Conservation (phyloP, 208 protist genomes). For the Porcisia hertigi region DNA sequence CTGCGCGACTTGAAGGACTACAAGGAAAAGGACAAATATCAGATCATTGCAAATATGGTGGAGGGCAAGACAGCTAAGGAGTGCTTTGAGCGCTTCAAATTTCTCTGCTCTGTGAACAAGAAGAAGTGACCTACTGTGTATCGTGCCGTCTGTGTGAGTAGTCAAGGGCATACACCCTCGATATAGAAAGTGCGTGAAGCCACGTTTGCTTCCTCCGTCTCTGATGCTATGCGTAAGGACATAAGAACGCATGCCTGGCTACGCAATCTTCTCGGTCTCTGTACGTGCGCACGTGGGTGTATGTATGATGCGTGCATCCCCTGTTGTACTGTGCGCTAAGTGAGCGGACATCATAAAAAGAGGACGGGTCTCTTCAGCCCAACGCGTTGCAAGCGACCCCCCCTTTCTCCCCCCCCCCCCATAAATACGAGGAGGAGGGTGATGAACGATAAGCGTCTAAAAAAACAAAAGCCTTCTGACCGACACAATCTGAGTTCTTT, state of each 20-base stretch:
- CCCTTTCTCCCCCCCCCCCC: too few relatives aligned
- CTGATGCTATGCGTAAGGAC: background rate
- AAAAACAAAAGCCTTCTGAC: background rate
- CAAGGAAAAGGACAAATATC: constrained; percentile 95
- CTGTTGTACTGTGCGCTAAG: background rate
- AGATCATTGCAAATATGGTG: constrained; percentile 93
- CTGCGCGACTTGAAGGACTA: constrained; percentile 93
- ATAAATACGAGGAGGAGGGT: background rate
- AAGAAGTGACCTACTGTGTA: constrained; percentile 47
- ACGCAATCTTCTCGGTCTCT: background rate
- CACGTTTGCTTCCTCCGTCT: background rate
- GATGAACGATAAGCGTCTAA: background rate
- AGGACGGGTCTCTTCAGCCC: background rate
- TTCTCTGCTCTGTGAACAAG: constrained; percentile 92
- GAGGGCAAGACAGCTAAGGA: constrained; percentile 95
- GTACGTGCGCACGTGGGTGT: background rate
- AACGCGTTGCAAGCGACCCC: background rate
- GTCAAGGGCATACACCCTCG: too few relatives aligned
- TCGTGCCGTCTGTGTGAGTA: background rate
- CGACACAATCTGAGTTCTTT: background rate
- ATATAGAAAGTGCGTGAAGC: background rate
- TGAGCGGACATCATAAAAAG: too few relatives aligned
- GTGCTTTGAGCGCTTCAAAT: constrained; percentile 96
- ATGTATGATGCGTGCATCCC: background rate
- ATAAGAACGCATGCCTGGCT: background rate